Evolutionary conservation across 768 basidiomycete genomes (phyloP).

Genomic region (Leucocoprinus leucothites): DNA sequence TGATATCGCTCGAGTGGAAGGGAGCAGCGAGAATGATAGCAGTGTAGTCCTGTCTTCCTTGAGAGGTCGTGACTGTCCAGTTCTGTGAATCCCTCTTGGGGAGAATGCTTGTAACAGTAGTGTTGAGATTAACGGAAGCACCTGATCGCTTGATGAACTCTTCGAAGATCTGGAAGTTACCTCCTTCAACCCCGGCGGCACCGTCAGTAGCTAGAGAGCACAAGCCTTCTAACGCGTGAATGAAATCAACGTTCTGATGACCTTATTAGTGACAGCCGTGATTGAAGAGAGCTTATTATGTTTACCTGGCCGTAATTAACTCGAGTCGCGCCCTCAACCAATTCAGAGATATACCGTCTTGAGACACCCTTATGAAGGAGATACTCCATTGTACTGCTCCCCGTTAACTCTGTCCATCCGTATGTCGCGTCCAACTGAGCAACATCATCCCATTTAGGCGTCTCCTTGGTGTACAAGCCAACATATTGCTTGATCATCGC

Average conservation of each 20-base stretch:
- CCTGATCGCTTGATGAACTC: slow-evolving; percentile 68
- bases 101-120: slow-evolving; percentile 55
- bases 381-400: slow-evolving; percentile 55
- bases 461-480: slow-evolving; percentile 48
- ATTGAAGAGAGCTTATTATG: neutral
- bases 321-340: slow-evolving; percentile 77
- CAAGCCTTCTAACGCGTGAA: slow-evolving; percentile 77
- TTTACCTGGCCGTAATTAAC: slow-evolving; percentile 81
- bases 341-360: slow-evolving; percentile 59
- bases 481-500: slow-evolving; percentile 50
- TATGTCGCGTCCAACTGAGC: slow-evolving; percentile 49
- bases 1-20: slow-evolving; percentile 65
- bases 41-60: slow-evolving; percentile 53
- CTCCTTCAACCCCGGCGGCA: slow-evolving; percentile 66
- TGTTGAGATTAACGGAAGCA: slow-evolving; percentile 70
- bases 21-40: slow-evolving; percentile 87
- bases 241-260: slow-evolving; percentile 55
- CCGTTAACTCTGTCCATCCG: slow-evolving; percentile 46
- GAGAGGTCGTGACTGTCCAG: slow-evolving; percentile 52
- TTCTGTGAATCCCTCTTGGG: slow-evolving; percentile 33
- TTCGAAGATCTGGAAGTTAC: slow-evolving; percentile 86
- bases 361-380: slow-evolving; percentile 53
- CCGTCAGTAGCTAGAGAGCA: slow-evolving; percentile 69
- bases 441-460: slow-evolving; percentile 64
- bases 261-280: neutral